Base-by-base conservation (phyloP, 2,329 filamentous ascomycete species). In the Ophiostoma novo-ulmi region DNA sequence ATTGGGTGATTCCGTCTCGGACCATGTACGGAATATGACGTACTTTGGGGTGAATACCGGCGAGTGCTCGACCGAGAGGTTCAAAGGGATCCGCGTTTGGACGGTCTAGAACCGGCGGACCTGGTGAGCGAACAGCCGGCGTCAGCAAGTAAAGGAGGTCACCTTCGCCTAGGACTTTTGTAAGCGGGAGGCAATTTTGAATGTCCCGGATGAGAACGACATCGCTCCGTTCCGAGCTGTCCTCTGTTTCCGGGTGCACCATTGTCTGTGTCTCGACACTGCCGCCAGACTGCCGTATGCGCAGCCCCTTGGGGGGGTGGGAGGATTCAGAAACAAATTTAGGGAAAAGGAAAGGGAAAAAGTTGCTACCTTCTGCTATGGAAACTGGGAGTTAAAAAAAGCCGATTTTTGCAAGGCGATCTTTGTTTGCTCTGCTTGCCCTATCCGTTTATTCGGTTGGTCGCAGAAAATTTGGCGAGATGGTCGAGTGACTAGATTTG, bases 21-120 rank as follows among this genome's bases (percentile, higher is more conserved):
- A 87, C 85, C 5, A 88, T 86, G 75, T 92, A 94, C 6, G 91
- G 90, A 63, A 92, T 86, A 77, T 93, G 91, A 26, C 89, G 86
- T 72, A 93, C 82, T 77, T 83, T 83, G 2, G 83, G 80, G 75
- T 91, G 88, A 74, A 85, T 82, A 67, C 79, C 81, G 67, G 87
- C 85, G 67, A 94, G 78, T 64, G 87, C 85, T 73, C 85, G 84
- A 26, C 91, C 91, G 22, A 94, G 81, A 17, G 85, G 84, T 78
- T 93, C 90, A 76, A 93, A 93, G 0, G 91, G 91, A 76, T 94
- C 67, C 36, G 41, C 58, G 4, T n/a, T 4, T 38, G 67, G 31
- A 22, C 11, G 17, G 67, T 35, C 91, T 63, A 70, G 72, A 5
- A 74, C 52, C n/a, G 65, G 73, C 75, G 80, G 82, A 64, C 78